Percentiles rank a stretch among this genome's conserved stretches.
Conservation (phyloP, 345 rosid genomes). For the Pseudoturritis turrita region DNA sequence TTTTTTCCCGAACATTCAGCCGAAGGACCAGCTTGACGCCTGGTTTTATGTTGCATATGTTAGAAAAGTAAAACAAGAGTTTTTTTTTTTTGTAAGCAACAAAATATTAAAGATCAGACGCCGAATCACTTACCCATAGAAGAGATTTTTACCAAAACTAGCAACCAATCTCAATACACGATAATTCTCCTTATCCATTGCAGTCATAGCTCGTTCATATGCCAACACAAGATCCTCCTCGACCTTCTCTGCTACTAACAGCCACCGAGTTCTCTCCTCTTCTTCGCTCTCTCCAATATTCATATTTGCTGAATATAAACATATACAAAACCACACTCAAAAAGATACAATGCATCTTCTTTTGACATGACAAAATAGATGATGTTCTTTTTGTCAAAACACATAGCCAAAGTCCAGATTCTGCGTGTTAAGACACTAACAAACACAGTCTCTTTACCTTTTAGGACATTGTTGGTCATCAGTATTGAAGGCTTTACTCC, state of each 20-base stretch:
- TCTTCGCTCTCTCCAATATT: constrained; percentile 19
- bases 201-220: constrained; percentile 31
- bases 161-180: constrained; percentile 42
- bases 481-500: constrained; percentile 39
- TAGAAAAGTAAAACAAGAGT: constrained; percentile 15
- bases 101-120: constrained; percentile 10
- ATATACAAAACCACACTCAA: background rate
- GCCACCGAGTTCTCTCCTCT: constrained; percentile 37
- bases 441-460: background rate
- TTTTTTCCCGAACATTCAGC: constrained; percentile 28
- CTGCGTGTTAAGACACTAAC: background rate
- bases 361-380: background rate
- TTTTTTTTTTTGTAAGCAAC: background rate
- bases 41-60: background rate
- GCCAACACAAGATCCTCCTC: constrained; percentile 47
- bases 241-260: constrained; percentile 41
- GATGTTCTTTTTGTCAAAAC: background rate
- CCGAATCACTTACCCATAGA: constrained; percentile 37
- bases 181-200: background rate
- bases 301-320: background rate
- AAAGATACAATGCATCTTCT: background rate
- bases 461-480: constrained; percentile 19
- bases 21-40: constrained; percentile 16
- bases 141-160: constrained; percentile 52
- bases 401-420: background rate